Base-by-base conservation (phyloP, 768 basidiomycete species). In the Lentinula edodes region DNA sequence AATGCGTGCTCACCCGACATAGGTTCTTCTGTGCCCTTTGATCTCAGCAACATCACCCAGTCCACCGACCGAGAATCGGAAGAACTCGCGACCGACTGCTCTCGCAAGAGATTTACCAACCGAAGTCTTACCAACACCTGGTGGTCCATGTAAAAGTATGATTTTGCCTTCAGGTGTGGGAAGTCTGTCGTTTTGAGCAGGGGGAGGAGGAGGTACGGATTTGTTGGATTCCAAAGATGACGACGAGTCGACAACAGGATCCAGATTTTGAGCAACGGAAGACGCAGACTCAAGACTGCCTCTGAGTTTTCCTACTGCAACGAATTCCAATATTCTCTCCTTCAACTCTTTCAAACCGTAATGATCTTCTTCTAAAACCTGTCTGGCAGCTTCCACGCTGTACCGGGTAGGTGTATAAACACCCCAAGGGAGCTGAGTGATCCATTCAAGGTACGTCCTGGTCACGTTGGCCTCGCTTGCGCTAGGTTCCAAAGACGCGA, bases 11-110 rank as follows among this genome's bases (percentile, higher is more conserved):
- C 61, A 91, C 88, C 91, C 93, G 57, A 95, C 93, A 70, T 97
- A 98, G n/a, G 96, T 99, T 71, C 97, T 79, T 68, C 97, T 78
- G 70, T 99, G 97, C 0, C 97, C 97, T 76, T 98, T 98, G 70
- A 99, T 98, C 81, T 98, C 97, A 60, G 97, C 97, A 0, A 98
- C 95, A 72, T 99, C 97, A 52, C 93, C 93, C 70, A 99, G 74
- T 13, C 97, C 96, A 64, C 97, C 96, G 4, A 98, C 96, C 8
- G 91, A 93, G 76, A 99, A 97, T 52, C 95, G 83, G 85, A 95
- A 98, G 77, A 98, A 98, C 71, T 93, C 88, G 62, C 96, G 76
- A 32, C 89, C 87, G 23, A 99, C 78, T 3, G 96, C 95, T 15
- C 94, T 83, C 0, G 97, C 89, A 55, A 99, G 97, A 2, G 89